A percentile compares a stretch with the other conserved stretches of the same genome.
Evolutionary conservation across 148 eudicot species (phyloP).

Genomic region (Camellia sinensis): DNA sequence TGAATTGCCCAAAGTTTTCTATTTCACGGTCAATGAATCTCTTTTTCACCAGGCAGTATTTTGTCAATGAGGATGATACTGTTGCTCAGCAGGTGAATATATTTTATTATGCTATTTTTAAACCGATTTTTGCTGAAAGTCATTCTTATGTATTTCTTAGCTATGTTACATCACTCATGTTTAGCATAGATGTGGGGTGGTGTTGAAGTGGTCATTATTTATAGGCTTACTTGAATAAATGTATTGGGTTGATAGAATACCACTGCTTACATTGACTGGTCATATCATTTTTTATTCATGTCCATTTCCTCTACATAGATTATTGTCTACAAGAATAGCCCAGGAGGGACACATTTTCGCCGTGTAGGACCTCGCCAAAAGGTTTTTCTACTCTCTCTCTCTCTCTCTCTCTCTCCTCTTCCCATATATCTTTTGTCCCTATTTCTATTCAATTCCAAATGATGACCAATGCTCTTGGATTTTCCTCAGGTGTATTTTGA

Average conservation of each 20-base stretch:
- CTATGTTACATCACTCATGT: neutral
- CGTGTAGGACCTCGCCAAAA: constrained; percentile 23
- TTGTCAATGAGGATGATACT: constrained; percentile 9
- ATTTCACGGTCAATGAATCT: neutral
- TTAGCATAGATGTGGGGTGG: neutral
- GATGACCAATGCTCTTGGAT: neutral
- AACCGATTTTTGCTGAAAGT: neutral
- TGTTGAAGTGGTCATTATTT: neutral
- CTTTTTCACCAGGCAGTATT: constrained; percentile 19
- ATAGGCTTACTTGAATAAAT: neutral
- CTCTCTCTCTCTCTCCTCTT: too few relatives aligned
- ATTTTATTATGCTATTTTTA: neutral
- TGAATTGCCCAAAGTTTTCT: neutral
- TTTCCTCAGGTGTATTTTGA: constrained; percentile 47
- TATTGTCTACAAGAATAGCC: constrained; percentile 15
- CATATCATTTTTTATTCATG: neutral
- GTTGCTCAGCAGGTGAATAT: constrained; percentile 18
- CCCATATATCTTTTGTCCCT: neutral
- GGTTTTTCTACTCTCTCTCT: neutral
- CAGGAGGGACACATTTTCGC: constrained; percentile 25
- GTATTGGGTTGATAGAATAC: neutral
- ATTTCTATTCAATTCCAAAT: neutral
- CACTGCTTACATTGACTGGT: neutral
- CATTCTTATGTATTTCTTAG: neutral
- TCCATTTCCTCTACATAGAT: neutral